Evolutionary conservation across 495 filamentous ascomycete species (phyloP), one percentile per base, ranked within the genome.

Genomic region (Aspergillus coremiiformis): DNA sequence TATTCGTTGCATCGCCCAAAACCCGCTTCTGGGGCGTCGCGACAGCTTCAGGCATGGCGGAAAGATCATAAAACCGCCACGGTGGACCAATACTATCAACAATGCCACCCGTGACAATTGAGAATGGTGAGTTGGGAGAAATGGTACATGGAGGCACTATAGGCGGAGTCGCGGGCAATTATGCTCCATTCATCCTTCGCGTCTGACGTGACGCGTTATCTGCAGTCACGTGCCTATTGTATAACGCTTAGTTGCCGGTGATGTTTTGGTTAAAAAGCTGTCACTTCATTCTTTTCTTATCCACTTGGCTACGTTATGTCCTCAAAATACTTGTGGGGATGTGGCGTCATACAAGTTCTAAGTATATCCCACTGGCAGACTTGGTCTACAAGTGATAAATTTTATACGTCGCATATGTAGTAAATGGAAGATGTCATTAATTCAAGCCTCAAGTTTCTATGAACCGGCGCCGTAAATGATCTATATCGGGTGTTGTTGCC

Each of bases 1-100:
- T 77, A 47, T 72, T 79, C 43, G 75, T 80, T 29, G 78, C 71
- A 56, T 86, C 82, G 44, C 67, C 72, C 53, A 86, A 67, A 44
- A 78, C 77, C 54, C 80, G 77, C 69, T 86, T 85, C 52, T 71
- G 75, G 51, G 77, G 65, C 57, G 66, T 72, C 23, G 69, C 46
- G 8, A 70, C 64, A 26, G 77, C 75, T 65, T 77, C 74, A 52
- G 76, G 64, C 80, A 83, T 84, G 35, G 27, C 66, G 50, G 30
- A 32, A 23, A 49, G 29, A 19, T 58, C 55, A 62, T 59, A 55
- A 47, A 55, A 54, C 19, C 7, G 5, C 46, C 44, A 19, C 22
- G 39, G 22, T 15, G 27, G 17, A 22, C 6, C 14, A 22, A 49
- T 23, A 17, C 29, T 33, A 37, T 19, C 29, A 24, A 19, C 15